Evolutionary conservation across 75 land plant genomes (phyloP), one percentile per base, ranked within the genome.

Genomic region (Sequoia sempervirens): DNA sequence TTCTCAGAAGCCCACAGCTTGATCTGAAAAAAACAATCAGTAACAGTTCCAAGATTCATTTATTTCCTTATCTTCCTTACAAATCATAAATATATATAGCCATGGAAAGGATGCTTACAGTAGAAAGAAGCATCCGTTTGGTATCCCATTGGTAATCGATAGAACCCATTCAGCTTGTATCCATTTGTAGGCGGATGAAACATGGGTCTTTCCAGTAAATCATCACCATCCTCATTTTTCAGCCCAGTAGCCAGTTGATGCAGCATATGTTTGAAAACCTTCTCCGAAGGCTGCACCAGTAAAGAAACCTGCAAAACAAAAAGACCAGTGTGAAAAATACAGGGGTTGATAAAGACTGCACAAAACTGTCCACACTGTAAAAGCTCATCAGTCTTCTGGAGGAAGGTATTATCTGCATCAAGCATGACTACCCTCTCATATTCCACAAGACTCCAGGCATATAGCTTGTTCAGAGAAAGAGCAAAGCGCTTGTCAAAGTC

Each of bases 121-220:
- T 85, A 97, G 78, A 94, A 97, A 37, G 99, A 90, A 79, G 98
- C 98, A 87, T 97, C 99, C 99, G 96, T 97, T 85, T 97, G 99
- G 80, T 97, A 97, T 80, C 99, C 98, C 26, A 96, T 52, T 32
- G 99, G 96, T 85, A 97, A 93, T 54, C 98, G 94, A 84, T 89
- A 97, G 20, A 81, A 73, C 43, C 99, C 99, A 86, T 91, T 82
- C 34, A 97, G 92, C 72, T 85, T 92, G 61, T 93, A 88, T 15
- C 94, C 94, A 89, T 96, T 94, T 13, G 84, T 17, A 52, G 99
- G 95, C 13, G 96, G 99, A 85, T 92, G 88, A 80, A 96, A 97
- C 93, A 97, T 81, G 23, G 98, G 98, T 52, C 84, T 76, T 34
- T 94, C 96, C 52, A 97, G 92, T 81, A 97, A 82, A 70, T 94